Base-by-base conservation (phyloP, 352 stramenopile genomes). In the Phytophthora multivora region DNA sequence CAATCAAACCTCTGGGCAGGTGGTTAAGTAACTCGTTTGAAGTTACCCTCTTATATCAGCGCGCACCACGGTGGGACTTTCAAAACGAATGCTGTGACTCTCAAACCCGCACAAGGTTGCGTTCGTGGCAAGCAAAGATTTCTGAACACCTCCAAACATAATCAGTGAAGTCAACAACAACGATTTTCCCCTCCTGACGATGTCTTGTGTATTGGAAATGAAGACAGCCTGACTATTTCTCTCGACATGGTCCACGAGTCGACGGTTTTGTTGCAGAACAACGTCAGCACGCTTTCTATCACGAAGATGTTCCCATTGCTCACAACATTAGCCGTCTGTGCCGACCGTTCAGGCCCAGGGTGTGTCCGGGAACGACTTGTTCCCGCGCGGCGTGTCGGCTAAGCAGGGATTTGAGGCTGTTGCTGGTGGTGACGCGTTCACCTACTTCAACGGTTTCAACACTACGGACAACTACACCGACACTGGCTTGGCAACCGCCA, bases 311-410 rank as follows among this genome's bases (percentile, higher is more conserved):
- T 51, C 81, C 59, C 5, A 69, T 42, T 8, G 65, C 73, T 0
- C 59, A 91, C 49, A 68, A 88, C 26, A 77, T 88, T 8, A 80
- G 80, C 0, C 51, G 64, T 13, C 61, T 86, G 10, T 90, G 80
- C 18, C 84, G 88, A 80, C 82, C 0, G 59, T 93, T 30, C 71
- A 86, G 45, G 92, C 71, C 69, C 84, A 92, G 59, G 89, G 83
- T 21, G 72, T 79, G 11, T 73, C 77, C 0, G 86, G 81, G 47
- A 68, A 65, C 28, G 35, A 73, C 73, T 64, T 59, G 45, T 75
- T 78, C 59, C 67, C 66, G 19, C 71, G 87, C 50, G 79, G 77
- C 6, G 41, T 76, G 7, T 81, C 79, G 0, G 60, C 89, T 19
- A 86, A 80, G 61, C 46, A 80, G n/a, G 77, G 67, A 3, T 65